Evolutionary conservation across 75 land plant species (phyloP).

Genomic region (Selaginella tamariscina): DNA sequence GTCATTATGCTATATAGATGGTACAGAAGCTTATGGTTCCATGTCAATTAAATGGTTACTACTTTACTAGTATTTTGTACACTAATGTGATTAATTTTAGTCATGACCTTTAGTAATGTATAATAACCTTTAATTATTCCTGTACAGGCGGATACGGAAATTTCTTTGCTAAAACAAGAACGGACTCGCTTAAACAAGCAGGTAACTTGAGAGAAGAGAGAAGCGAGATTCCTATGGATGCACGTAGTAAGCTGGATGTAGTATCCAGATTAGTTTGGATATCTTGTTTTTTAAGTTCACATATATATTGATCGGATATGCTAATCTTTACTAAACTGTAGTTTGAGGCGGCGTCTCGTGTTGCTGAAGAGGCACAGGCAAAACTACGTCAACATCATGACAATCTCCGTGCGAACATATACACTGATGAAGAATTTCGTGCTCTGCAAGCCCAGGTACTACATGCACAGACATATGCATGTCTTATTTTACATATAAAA

Average conservation of each 20-base stretch:
- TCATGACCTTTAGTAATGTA: not conserved
- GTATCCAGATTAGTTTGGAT: no score
- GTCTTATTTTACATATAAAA: no score
- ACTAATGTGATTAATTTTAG: not conserved
- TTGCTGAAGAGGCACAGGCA: slow-evolving; percentile 62
- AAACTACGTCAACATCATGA: slow-evolving; percentile 55
- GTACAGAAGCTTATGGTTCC: no score
- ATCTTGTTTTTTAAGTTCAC: no score
- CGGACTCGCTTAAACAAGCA: slow-evolving; percentile 69
- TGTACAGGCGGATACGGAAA: slow-evolving; percentile 77
- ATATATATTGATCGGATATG: no score
- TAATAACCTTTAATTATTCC: not conserved
- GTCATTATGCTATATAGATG: no score
- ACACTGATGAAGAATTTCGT: slow-evolving; percentile 75
- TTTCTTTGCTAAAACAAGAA: slow-evolving; percentile 74
- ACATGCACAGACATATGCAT: not conserved
- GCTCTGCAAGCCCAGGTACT: slow-evolving; percentile 74
- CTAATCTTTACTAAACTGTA: no score
- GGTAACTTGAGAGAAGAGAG: slow-evolving; percentile 24
- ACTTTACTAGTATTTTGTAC: no score
- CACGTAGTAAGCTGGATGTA: no score
- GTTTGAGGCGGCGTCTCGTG: slow-evolving; percentile 68
- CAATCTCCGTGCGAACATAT: slow-evolving; percentile 37
- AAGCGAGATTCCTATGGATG: no score
- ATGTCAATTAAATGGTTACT: no score